These are phyloP conservation scores for Alternaria sp. DNA, from an alignment of 2,329 filamentous ascomycete species.

Conservation along the genomic window DNA sequence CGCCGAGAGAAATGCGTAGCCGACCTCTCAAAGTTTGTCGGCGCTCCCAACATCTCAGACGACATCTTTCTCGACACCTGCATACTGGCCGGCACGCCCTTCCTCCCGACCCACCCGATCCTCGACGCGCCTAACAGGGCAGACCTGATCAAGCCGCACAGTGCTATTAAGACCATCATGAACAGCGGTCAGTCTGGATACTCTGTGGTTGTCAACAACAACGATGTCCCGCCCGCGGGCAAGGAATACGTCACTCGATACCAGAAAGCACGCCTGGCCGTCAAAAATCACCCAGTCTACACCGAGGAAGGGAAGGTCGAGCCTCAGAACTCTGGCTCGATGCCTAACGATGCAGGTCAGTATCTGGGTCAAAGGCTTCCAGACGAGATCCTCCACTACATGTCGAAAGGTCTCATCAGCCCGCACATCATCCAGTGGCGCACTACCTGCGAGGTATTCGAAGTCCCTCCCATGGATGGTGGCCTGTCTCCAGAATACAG, in stretches of 20 bases:
- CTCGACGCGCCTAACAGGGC: slow-evolving; percentile 66
- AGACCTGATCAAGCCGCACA: slow-evolving; percentile 68
- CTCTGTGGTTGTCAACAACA: slow-evolving; percentile 75
- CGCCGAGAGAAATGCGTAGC: slow-evolving; percentile 73
- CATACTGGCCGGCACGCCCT: slow-evolving; percentile 81
- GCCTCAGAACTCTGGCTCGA: slow-evolving; percentile 73
- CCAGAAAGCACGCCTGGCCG: slow-evolving; percentile 80
- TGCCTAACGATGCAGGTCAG: slow-evolving; percentile 84
- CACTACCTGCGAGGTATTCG: slow-evolving; percentile 76
- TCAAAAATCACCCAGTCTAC: slow-evolving; percentile 87
- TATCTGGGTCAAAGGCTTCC: slow-evolving; percentile 91
- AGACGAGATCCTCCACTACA: slow-evolving; percentile 87
- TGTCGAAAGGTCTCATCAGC: slow-evolving; percentile 81
- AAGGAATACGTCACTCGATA: slow-evolving; percentile 84
- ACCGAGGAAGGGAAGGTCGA: slow-evolving; percentile 77
- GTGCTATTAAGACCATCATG: slow-evolving; percentile 79
- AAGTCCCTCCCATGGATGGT: slow-evolving; percentile 86
- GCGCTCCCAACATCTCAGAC: slow-evolving; percentile 62
- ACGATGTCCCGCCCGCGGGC: slow-evolving; percentile 76
- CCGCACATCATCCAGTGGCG: slow-evolving; percentile 82
- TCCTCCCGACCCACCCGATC: slow-evolving; percentile 79
- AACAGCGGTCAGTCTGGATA: slow-evolving; percentile 70
- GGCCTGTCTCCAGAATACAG: slow-evolving; percentile 81
- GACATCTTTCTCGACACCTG: slow-evolving; percentile 83
- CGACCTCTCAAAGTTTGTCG: slow-evolving; percentile 57